A percentile compares a stretch with the other conserved stretches of the same genome.
Conservation (phyloP, 2,329 filamentous ascomycete genomes). For the Fusarium newnesense region DNA sequence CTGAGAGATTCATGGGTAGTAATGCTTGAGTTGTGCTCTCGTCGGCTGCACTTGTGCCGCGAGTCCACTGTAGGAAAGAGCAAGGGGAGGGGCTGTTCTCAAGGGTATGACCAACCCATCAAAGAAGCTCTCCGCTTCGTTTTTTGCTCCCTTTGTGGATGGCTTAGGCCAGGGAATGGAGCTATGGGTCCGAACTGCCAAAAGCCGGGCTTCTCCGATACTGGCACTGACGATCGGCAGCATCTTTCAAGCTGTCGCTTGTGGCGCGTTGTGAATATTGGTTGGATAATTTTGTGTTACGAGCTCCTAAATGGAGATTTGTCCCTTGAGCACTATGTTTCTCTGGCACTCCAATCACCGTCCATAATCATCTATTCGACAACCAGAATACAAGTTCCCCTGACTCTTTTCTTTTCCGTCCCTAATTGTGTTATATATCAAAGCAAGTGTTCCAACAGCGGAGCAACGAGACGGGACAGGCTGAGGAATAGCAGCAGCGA, state of each 20-base stretch:
- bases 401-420: neutral
- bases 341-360: neutral
- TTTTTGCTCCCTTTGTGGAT: neutral
- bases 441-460: neutral
- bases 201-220: neutral
- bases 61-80: too few relatives aligned
- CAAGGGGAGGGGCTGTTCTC: neutral
- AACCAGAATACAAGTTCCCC: neutral
- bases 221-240: neutral
- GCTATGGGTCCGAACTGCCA: neutral
- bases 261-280: neutral
- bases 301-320: neutral
- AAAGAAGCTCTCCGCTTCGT: neutral
- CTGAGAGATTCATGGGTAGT: neutral
- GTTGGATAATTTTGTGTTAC: neutral
- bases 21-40: neutral
- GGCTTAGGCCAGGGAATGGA: too few relatives aligned
- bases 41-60: too few relatives aligned
- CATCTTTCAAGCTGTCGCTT: neutral
- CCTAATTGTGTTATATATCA: neutral
- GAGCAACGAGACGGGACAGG: neutral
- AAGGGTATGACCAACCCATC: neutral
- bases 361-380: neutral
- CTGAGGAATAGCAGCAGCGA: neutral
- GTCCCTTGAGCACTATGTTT: neutral